A percentile compares a stretch with the other conserved stretches of the same genome.
Conservation (phyloP, 2,329 filamentous ascomycete genomes). For the Fusarium sp. region DNA sequence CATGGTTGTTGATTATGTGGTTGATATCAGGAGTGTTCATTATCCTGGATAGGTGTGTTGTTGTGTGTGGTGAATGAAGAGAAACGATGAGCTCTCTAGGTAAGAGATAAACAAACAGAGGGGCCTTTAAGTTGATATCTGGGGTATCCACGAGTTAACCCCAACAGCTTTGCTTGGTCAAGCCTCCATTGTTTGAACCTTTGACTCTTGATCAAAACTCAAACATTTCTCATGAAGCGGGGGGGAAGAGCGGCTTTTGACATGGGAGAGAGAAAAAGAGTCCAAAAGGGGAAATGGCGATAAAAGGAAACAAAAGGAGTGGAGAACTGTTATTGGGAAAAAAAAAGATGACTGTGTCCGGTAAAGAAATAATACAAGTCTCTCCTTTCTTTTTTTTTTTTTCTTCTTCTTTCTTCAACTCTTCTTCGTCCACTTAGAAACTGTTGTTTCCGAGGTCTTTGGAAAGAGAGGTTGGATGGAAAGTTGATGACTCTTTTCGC, state of each 20-base stretch:
- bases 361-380: neutral
- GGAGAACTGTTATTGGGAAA: neutral
- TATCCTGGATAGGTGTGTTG: conserved; percentile 12
- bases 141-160: conserved; percentile 8
- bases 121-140: neutral
- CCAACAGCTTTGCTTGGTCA: conserved; percentile 8
- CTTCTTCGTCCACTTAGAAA: neutral
- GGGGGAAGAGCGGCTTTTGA: neutral
- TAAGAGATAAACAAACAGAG: conserved; percentile 19
- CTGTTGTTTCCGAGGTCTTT: neutral
- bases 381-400: neutral
- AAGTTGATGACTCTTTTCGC: conserved; percentile 34
- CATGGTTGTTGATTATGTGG: conserved; percentile 40
- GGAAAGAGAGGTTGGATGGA: neutral
- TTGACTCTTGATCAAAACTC: conserved; percentile 24
- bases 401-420: neutral
- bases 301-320: neutral
- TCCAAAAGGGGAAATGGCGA: neutral
- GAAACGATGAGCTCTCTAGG: neutral
- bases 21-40: conserved; percentile 32
- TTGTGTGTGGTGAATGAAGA: conserved; percentile 1
- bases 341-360: neutral
- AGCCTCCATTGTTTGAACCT: conserved; percentile 23
- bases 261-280: neutral
- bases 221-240: conserved; percentile 16